Percentiles rank a stretch among this genome's conserved stretches.
Evolutionary conservation across 306 rosid species (phyloP).

Genomic region (Rosa persica): DNA sequence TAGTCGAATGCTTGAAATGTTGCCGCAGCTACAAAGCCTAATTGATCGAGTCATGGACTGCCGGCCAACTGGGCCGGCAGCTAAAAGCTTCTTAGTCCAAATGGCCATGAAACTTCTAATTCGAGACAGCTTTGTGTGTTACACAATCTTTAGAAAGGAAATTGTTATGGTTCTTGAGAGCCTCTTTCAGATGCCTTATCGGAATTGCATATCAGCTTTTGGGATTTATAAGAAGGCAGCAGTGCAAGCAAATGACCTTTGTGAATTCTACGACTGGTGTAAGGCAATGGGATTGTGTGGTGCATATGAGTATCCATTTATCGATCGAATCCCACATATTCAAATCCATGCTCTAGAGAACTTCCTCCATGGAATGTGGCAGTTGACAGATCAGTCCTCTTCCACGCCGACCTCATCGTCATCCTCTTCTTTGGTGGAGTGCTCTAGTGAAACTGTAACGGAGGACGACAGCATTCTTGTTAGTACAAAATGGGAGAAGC

Average conservation of each 20-base stretch:
- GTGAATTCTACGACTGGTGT: conserved; percentile 64
- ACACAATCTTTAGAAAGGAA: conserved; percentile 38
- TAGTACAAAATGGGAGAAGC: conserved; percentile 28
- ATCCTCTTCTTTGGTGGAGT: conserved; percentile 8
- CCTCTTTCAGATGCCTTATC: conserved; percentile 59
- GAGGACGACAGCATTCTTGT: conserved; percentile 24
- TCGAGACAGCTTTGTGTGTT: conserved; percentile 58
- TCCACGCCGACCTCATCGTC: conserved; percentile 21
- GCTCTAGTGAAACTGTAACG: background rate
- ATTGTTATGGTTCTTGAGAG: conserved; percentile 53
- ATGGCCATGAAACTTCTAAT: conserved; percentile 55
- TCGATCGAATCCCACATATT: conserved; percentile 53
- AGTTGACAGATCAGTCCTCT: conserved; percentile 46
- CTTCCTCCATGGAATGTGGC: conserved; percentile 65
- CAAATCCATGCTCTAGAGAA: conserved; percentile 57
- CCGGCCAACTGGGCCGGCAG: conserved; percentile 43
- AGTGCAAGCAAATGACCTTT: conserved; percentile 48
- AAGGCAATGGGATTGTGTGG: conserved; percentile 51
- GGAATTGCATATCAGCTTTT: conserved; percentile 48
- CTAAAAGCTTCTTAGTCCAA: conserved; percentile 38
- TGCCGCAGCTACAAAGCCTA: conserved; percentile 63
- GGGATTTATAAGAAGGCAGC: conserved; percentile 64
- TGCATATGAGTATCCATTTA: conserved; percentile 51
- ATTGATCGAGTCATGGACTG: conserved; percentile 71
- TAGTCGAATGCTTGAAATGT: conserved; percentile 45